phyloP scores from a whole-genome alignment of 148 eudicot species.

The Diospyros kaki region DNA sequence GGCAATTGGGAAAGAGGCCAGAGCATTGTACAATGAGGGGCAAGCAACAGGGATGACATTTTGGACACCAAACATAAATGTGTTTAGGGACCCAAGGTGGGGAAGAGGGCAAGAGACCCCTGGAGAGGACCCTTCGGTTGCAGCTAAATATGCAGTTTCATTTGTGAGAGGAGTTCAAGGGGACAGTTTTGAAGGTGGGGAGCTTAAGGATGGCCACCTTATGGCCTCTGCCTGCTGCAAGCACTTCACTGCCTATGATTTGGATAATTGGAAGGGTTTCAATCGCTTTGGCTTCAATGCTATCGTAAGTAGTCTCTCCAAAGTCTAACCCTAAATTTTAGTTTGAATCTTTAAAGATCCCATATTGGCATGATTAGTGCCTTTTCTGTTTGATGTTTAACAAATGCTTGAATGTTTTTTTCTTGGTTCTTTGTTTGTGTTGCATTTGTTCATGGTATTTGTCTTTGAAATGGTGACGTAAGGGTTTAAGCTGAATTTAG shows the following conservation, averaged over 20 bases:
- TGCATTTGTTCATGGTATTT: too few species aligned
- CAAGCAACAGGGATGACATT: constrained; percentile 80
- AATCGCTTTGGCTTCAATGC: constrained; percentile 67
- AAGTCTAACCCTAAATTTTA: too few species aligned
- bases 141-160: constrained; percentile 53
- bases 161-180: constrained; percentile 78
- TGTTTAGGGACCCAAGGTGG: constrained; percentile 86
- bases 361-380: too few species aligned
- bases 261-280: constrained; percentile 61
- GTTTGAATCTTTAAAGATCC: too few species aligned
- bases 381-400: too few species aligned
- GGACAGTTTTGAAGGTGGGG: constrained; percentile 50
- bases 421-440: too few species aligned
- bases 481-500: too few species aligned
- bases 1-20: constrained; percentile 77
- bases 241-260: constrained; percentile 77
- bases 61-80: constrained; percentile 90
- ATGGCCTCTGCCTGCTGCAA: constrained; percentile 84
- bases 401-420: too few species aligned
- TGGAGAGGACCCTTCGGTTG: constrained; percentile 70
- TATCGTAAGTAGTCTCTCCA: constrained; percentile 32
- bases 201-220: constrained; percentile 32
- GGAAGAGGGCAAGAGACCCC: constrained; percentile 89
- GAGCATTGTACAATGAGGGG: constrained; percentile 74
- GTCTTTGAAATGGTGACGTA: too few species aligned